A percentile compares a stretch with the other conserved stretches of the same genome.
phyloP scores from a whole-genome alignment of 805 yeast species.

The Saccharomyces eubayanus region DNA sequence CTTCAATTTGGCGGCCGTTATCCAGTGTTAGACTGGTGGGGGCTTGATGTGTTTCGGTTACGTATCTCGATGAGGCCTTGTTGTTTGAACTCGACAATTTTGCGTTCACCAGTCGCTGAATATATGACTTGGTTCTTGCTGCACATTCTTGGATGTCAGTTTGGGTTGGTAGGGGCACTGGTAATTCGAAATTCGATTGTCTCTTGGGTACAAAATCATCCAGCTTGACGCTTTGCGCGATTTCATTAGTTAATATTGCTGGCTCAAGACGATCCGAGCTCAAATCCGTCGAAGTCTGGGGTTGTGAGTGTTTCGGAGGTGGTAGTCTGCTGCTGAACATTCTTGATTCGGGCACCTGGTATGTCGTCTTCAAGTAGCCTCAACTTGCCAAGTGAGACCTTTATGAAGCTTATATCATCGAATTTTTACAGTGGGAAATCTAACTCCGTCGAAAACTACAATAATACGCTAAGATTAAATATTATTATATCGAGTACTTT shows the following conservation, averaged over 20 bases:
- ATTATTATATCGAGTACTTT: background rate
- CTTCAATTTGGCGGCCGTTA: background rate
- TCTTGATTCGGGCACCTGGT: background rate
- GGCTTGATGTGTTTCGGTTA: background rate
- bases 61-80: background rate
- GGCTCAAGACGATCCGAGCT: background rate
- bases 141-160: slow-evolving; percentile 41
- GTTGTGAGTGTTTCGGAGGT: slow-evolving; percentile 12
- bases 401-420: background rate
- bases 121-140: slow-evolving; percentile 40
- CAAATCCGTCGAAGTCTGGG: background rate
- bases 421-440: background rate
- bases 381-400: background rate
- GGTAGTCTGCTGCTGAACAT: slow-evolving; percentile 9
- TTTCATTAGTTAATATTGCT: background rate
- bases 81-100: background rate
- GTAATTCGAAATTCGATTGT: slow-evolving; percentile 34
- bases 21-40: background rate
- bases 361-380: background rate
- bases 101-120: background rate
- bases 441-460: background rate
- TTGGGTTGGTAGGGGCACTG: slow-evolving; percentile 39
- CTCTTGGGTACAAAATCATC: slow-evolving; percentile 57
- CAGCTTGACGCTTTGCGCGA: slow-evolving; percentile 31
- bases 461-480: background rate